A percentile compares a stretch with the other conserved stretches of the same genome.
These are phyloP conservation scores for Exophiala bonariae DNA, from an alignment of 2,329 filamentous ascomycete genomes.

Conservation along the genomic window DNA sequence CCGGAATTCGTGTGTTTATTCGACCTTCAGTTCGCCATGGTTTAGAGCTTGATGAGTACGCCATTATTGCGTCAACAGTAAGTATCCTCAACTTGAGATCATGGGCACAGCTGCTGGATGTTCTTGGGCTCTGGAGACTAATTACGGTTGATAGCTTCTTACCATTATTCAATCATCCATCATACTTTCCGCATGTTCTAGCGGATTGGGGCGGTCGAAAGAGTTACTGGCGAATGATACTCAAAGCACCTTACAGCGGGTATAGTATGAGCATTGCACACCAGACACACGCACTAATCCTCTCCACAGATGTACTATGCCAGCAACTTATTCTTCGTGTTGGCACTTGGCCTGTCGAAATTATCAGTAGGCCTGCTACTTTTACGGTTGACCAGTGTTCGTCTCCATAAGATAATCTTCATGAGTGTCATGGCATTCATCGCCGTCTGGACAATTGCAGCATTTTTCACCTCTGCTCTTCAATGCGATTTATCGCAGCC, in stretches of 20 bases:
- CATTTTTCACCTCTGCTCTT: constrained; percentile 27
- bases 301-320: constrained; percentile 27
- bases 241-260: constrained; percentile 23
- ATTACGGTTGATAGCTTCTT: constrained; percentile 25
- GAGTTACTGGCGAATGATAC: constrained; percentile 22
- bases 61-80: constrained; percentile 36
- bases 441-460: constrained; percentile 24
- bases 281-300: not conserved
- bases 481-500: constrained; percentile 31
- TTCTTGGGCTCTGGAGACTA: not conserved
- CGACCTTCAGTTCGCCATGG: constrained; percentile 34
- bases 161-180: constrained; percentile 35
- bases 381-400: constrained; percentile 21
- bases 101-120: not conserved
- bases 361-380: constrained; percentile 30
- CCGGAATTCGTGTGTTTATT: constrained; percentile 39
- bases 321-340: constrained; percentile 30
- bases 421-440: constrained; percentile 17
- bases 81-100: constrained; percentile 2
- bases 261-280: not conserved
- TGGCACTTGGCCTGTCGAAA: constrained; percentile 30
- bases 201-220: constrained; percentile 37
- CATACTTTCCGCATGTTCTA: constrained; percentile 33
- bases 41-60: constrained; percentile 37
- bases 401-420: constrained; percentile 19